Evolutionary conservation across 345 rosid species (phyloP).

Genomic region (Angophora floribunda): DNA sequence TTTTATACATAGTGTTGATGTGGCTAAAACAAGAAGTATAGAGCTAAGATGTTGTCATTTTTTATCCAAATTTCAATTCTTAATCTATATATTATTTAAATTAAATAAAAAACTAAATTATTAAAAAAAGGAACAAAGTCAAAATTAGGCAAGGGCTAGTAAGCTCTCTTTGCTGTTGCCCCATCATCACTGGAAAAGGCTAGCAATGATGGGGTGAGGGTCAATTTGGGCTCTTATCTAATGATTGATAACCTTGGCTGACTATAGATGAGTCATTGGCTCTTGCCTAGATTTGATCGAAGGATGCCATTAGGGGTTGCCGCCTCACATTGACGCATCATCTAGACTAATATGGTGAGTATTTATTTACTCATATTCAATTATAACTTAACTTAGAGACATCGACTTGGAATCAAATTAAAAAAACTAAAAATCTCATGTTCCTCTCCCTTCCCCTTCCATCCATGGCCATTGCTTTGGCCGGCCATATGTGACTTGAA

Average conservation of each 20-base stretch:
- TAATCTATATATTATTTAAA: not conserved
- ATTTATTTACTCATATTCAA: no score
- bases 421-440: not conserved
- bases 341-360: no score
- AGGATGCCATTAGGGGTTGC: no score
- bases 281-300: no score
- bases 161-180: fast-evolving
- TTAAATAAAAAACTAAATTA: no score
- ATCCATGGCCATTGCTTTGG: not conserved
- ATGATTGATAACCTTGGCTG: no score
- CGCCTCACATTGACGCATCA: no score
- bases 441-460: not conserved
- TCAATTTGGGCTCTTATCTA: no score
- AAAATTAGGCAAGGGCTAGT: not conserved
- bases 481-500: not conserved
- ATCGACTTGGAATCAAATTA: not conserved
- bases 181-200: not conserved
- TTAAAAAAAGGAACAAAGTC: no score
- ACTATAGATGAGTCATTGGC: no score
- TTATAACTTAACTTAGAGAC: no score
- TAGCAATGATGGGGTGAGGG: not conserved
- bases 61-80: not conserved
- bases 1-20: not conserved
- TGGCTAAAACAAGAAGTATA: no score
- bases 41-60: not conserved